phyloP scores from a whole-genome alignment of 1,139 yeast species.

The Eremothecium gossypii region DNA sequence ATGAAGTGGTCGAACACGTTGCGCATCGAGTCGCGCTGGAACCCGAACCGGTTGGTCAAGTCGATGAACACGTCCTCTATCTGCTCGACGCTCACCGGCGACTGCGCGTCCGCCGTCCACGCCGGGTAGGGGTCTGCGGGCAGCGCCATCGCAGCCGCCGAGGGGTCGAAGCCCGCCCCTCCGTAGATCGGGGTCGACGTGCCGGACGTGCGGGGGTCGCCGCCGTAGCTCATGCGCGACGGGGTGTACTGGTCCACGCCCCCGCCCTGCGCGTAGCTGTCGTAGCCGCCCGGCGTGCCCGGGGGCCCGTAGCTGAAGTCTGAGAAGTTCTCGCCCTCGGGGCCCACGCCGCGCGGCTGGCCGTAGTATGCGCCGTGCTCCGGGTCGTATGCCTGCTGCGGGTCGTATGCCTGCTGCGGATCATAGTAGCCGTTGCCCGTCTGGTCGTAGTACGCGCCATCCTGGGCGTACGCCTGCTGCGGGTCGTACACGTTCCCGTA shows the following conservation, averaged over 20 bases:
- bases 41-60: conserved; percentile 84
- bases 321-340: conserved; percentile 67
- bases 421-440: conserved; percentile 10
- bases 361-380: conserved; percentile 38
- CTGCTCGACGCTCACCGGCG: conserved; percentile 76
- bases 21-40: conserved; percentile 95
- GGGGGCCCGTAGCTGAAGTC: conserved; percentile 65
- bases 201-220: conserved; percentile 77
- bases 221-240: conserved; percentile 70
- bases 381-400: conserved; percentile 12
- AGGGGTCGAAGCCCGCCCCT: conserved; percentile 54
- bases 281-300: conserved; percentile 62
- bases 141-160: conserved; percentile 44
- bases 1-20: conserved; percentile 94
- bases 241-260: conserved; percentile 70
- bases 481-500: conserved; percentile 12
- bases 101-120: conserved; percentile 88
- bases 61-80: conserved; percentile 89
- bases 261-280: conserved; percentile 39
- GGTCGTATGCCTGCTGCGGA: conserved; percentile 13
- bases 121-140: conserved; percentile 85
- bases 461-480: conserved; percentile 11
- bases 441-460: conserved; percentile 10
- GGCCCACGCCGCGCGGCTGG: conserved; percentile 42
- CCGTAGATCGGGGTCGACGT: conserved; percentile 96